Percentiles rank a stretch among this genome's conserved stretches.
phyloP scores from a whole-genome alignment of 1,139 yeast species.

The Groenewaldozyma sp. region DNA sequence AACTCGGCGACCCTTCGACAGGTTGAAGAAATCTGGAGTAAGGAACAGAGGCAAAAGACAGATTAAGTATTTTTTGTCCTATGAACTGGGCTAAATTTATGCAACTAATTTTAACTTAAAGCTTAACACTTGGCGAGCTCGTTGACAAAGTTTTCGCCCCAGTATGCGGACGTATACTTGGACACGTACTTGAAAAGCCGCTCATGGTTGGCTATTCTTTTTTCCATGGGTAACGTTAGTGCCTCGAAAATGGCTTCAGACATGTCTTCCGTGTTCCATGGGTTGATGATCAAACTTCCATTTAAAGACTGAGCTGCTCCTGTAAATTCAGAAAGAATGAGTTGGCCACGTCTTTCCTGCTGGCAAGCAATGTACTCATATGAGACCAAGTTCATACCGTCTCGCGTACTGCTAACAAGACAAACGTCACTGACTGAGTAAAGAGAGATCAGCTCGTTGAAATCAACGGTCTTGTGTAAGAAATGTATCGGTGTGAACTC shows the following conservation, averaged over 20 bases:
- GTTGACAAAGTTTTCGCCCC: conserved; percentile 96
- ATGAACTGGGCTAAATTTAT: background rate
- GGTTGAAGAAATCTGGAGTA: conserved; percentile 5
- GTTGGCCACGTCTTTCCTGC: conserved; percentile 72
- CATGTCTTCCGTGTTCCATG: conserved; percentile 96
- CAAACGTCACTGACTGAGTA: conserved; percentile 86
- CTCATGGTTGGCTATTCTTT: conserved; percentile 64
- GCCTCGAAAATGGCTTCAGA: conserved; percentile 82
- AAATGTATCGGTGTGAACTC: conserved; percentile 97
- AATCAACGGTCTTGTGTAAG: conserved; percentile 84
- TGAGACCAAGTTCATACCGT: conserved; percentile 95
- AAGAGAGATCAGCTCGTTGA: conserved; percentile 82
- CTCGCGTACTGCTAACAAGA: conserved; percentile 87
- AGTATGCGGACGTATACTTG: conserved; percentile 87
- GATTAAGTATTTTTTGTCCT: background rate
- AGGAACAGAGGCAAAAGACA: background rate
- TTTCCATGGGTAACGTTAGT: conserved; percentile 74
- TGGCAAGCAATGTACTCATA: conserved; percentile 97
- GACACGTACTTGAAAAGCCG: conserved; percentile 79
- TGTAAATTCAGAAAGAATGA: conserved; percentile 87
- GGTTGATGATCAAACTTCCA: conserved; percentile 89
- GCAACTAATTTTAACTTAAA: background rate
- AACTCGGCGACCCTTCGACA: conserved; percentile 39
- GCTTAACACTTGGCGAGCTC: conserved; percentile 42
- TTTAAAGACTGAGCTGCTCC: conserved; percentile 98